A percentile compares a stretch with the other conserved stretches of the same genome.
Conservation (phyloP, 306 rosid genomes). For the Rubus idaeus region DNA sequence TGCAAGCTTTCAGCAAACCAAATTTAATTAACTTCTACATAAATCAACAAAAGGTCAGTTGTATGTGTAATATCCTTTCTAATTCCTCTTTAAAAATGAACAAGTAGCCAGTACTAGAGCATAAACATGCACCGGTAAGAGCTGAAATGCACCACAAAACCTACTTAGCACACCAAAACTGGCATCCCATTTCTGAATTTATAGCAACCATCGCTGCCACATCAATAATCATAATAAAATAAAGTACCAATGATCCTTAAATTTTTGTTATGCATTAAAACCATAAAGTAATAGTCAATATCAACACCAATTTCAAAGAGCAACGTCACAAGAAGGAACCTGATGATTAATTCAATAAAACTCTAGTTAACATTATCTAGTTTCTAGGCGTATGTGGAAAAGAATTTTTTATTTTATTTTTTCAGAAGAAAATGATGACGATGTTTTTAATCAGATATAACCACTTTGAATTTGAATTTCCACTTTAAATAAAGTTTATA, state of each 20-base stretch:
- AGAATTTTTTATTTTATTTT: too few species aligned
- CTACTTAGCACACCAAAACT: too few species aligned
- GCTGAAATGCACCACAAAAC: too few species aligned
- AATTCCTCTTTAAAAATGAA: background rate
- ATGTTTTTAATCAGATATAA: background rate
- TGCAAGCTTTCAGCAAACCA: background rate
- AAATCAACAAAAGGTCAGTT: background rate
- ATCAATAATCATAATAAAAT: background rate
- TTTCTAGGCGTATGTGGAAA: background rate
- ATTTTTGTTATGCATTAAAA: background rate
- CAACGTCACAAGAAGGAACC: background rate
- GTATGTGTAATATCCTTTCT: background rate
- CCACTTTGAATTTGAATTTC: background rate
- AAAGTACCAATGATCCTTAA: background rate
- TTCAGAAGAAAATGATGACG: background rate
- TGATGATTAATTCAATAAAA: background rate
- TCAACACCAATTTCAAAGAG: background rate
- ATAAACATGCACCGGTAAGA: too few species aligned
- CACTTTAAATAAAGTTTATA: background rate
- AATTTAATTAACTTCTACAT: background rate
- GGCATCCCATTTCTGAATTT: too few species aligned
- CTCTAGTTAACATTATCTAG: background rate
- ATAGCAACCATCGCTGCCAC: background rate
- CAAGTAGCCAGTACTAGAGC: background rate
- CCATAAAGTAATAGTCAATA: background rate